Base-by-base conservation (phyloP, 2,329 filamentous ascomycete genomes). In the Colletotrichum sansevieriae region DNA sequence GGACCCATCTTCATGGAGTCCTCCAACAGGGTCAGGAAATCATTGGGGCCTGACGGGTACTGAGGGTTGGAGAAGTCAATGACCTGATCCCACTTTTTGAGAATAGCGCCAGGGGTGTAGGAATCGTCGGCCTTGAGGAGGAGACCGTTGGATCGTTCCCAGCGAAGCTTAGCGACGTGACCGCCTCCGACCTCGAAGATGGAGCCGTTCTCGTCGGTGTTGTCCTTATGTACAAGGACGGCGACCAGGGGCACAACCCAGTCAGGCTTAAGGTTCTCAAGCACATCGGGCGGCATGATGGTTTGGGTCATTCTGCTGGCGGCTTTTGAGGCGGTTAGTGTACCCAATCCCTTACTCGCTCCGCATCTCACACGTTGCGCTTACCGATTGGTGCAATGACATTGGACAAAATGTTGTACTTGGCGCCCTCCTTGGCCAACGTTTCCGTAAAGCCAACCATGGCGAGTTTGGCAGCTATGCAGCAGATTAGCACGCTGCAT, bases 391-490 rank as follows among this genome's bases (percentile, higher is more conserved):
- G 96, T 18, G 96, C 94, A 83, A 99, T 97, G 75, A 93, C 93
- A 81, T 99, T 99, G 85, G 87, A 90, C 75, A 97, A 83, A 74
- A 99, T 98, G 87, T 98, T 98, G 85, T 99, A 99, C 84, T 98
- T 98, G 78, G 89, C 85, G 73, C 96, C 96, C 85, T 99, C 96
- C 87, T 98, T 98, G 70, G 96, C 96, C 71, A 99, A 87, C 4
- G 96, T 98, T 87, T 99, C 95, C 44, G 95, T 98, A 85, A 98
- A 98, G 74, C 95, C 96, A 71, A 99, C 94, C 84, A 97, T 90
- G 72, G 93, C 92, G 72, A 98, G 87, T 86, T 98, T 99, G 77
- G 96, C 96, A 70, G 96, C 95, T 85, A 33, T 12, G 18, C 25
- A 46, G 15, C 25, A 10, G 57, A 54, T 68, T 43, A 74, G 49